A percentile compares a stretch with the other conserved stretches of the same genome.
phyloP scores from a whole-genome alignment of 805 yeast species.

The Yamadazyma insecticola region DNA sequence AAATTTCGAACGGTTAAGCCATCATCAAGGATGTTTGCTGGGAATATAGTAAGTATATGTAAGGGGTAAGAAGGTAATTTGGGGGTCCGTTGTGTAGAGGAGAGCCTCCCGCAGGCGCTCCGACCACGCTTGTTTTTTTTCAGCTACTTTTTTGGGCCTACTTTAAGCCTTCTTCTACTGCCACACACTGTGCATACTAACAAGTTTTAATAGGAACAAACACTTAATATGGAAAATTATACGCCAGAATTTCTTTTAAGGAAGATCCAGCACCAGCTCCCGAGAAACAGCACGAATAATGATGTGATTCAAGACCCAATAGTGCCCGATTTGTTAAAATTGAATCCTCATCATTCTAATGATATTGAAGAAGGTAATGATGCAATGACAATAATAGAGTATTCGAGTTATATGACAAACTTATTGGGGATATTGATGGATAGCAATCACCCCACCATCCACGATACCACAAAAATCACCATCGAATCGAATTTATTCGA shows the following conservation, averaged over 20 bases:
- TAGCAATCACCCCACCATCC: conserved; percentile 15
- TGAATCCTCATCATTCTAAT: conserved; percentile 20
- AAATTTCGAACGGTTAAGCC: no score
- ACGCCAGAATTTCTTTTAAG: conserved; percentile 1
- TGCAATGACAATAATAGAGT: conserved; percentile 15
- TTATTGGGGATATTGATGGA: conserved; percentile 24
- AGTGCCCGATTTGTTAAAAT: conserved; percentile 25
- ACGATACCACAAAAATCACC: conserved; percentile 22
- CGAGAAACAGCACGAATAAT: background rate
- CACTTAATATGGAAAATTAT: no score
- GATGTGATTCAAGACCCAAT: conserved; percentile 23
- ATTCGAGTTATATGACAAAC: conserved; percentile 28
- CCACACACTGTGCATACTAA: no score
- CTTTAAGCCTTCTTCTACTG: no score
- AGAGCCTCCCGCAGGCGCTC: no score
- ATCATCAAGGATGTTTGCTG: no score
- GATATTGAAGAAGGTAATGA: conserved; percentile 1
- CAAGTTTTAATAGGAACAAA: no score
- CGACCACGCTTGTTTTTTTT: no score
- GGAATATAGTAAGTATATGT: no score
- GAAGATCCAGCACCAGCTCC: conserved; percentile 1
- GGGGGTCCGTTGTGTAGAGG: no score
- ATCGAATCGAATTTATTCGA: conserved; percentile 20
- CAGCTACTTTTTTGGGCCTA: no score
- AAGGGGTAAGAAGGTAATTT: no score